Conservation (phyloP, 1,284 basidiomycete species). For the Ceratobasidium sp. region DNA sequence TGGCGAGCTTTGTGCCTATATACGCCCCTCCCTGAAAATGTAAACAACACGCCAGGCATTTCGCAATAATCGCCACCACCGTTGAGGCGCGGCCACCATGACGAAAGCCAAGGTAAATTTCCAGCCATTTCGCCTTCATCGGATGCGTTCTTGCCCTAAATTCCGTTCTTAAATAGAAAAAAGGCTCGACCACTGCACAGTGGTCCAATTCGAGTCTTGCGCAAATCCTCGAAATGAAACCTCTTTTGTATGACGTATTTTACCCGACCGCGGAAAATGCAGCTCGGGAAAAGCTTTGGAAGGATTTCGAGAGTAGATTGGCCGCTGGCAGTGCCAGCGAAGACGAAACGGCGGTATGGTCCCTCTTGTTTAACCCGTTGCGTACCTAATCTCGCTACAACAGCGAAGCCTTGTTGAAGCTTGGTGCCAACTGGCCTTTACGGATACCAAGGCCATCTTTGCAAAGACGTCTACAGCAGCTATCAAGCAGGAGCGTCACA, state of each 20-base stretch:
- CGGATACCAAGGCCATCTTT: background rate
- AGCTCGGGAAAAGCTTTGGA: background rate
- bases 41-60: slow-evolving; percentile 15
- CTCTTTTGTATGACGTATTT: background rate
- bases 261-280: background rate
- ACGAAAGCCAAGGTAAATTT: background rate
- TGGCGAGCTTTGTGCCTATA: slow-evolving; percentile 13
- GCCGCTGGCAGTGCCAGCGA: background rate
- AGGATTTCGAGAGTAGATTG: background rate
- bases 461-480: background rate
- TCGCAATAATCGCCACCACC: slow-evolving; percentile 4
- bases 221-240: background rate
- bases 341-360: slow-evolving; percentile 17
- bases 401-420: background rate
- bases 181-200: background rate
- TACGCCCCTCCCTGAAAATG: slow-evolving; percentile 26
- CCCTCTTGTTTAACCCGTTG: background rate
- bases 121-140: background rate
- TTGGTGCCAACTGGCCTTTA: slow-evolving; percentile 11
- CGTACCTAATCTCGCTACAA: background rate
- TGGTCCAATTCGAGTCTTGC: slow-evolving; percentile 21
- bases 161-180: background rate
- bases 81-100: background rate
- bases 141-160: background rate
- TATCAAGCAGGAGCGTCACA: background rate